These are phyloP conservation scores for Luzula sylvatica DNA, from an alignment of 176 grass and related monocot genomes.

Conservation along the genomic window DNA sequence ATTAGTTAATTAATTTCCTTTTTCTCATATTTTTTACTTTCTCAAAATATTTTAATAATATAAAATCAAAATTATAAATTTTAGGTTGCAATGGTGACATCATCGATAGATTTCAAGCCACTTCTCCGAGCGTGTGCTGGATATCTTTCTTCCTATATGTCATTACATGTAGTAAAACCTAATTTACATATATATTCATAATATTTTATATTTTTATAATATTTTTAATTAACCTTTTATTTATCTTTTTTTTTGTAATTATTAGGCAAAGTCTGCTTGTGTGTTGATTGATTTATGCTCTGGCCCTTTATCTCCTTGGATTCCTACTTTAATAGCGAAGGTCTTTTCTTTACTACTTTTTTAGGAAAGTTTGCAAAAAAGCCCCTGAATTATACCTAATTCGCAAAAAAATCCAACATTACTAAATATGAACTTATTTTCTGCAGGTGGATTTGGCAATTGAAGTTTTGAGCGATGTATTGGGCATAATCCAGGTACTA, in stretches of 20 bases:
- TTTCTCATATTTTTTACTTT: conserved; percentile 23
- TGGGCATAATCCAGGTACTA: conserved; percentile 77
- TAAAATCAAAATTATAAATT: conserved; percentile 19
- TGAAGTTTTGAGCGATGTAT: conserved; percentile 70
- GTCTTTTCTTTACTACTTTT: conserved; percentile 28
- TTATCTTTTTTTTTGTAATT: conserved; percentile 21
- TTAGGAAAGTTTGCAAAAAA: no score
- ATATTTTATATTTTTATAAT: conserved; percentile 17
- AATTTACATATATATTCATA: not conserved
- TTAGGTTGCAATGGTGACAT: conserved; percentile 83
- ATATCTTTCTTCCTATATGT: conserved; percentile 80
- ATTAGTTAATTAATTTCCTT: conserved; percentile 19
- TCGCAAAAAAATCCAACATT: no score
- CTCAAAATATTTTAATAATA: conserved; percentile 17
- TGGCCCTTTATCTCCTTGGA: conserved; percentile 74
- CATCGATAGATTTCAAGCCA: conserved; percentile 62
- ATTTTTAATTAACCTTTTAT: conserved; percentile 12
- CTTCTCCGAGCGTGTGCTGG: conserved; percentile 85
- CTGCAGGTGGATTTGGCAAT: conserved; percentile 69
- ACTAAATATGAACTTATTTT: conserved; percentile 7
- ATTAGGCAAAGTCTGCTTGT: conserved; percentile 81
- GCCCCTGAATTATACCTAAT: no score
- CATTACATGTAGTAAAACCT: conserved; percentile 74
- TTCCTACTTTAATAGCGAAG: conserved; percentile 71
- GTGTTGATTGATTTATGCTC: conserved; percentile 84